Evolutionary conservation across 2,329 filamentous ascomycete genomes (phyloP).

Genomic region (Aspergillus arachidicola): DNA sequence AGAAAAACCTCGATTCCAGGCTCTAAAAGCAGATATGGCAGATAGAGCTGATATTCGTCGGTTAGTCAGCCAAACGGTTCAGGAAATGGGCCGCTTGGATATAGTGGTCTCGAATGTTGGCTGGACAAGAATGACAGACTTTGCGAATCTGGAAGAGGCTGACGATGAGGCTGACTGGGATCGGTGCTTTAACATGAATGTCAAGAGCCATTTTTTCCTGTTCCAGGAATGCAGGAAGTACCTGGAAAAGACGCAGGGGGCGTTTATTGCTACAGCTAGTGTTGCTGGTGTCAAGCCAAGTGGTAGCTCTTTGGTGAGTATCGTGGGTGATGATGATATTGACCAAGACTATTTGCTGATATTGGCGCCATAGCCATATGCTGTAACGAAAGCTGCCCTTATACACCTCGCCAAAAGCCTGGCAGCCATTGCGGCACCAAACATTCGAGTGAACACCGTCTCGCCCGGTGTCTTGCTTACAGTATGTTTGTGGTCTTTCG

Average conservation of each 20-base stretch:
- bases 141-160: not conserved
- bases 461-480: not conserved
- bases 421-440: not conserved
- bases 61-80: not conserved
- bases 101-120: not conserved
- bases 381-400: not conserved
- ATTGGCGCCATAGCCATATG: not conserved
- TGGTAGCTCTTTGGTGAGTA: constrained; percentile 57
- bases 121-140: not conserved
- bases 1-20: not conserved
- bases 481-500: not conserved
- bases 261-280: constrained; percentile 66
- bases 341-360: not conserved
- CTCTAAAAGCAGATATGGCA: not conserved
- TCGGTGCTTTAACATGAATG: constrained; percentile 61
- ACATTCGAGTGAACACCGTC: not conserved
- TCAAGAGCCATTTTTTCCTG: constrained; percentile 64
- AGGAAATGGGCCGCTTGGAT: not conserved
- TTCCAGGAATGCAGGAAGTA: constrained; percentile 58
- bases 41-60: not conserved
- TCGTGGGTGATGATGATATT: not conserved
- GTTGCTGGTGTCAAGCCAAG: constrained; percentile 65
- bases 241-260: constrained; percentile 60
- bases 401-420: not conserved
- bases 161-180: constrained; percentile 61